A percentile compares a stretch with the other conserved stretches of the same genome.
Evolutionary conservation across 2,329 filamentous ascomycete species (phyloP).

Genomic region (Canariomyces notabilis): DNA sequence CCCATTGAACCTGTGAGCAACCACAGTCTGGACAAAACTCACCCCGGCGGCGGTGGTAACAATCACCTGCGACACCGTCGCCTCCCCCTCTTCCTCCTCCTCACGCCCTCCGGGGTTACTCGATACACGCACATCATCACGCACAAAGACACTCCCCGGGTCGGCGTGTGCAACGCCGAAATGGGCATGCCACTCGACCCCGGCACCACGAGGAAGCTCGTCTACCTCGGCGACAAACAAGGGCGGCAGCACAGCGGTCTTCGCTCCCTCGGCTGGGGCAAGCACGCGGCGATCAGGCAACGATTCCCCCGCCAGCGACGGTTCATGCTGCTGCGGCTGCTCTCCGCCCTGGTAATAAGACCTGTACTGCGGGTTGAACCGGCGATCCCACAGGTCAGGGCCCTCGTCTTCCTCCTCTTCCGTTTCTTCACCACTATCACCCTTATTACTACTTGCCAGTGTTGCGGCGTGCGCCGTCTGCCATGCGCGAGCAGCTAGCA

Average conservation of each 20-base stretch:
- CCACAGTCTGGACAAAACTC: constrained; percentile 20
- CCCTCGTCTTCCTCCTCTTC: constrained; percentile 42
- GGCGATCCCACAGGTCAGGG: constrained; percentile 64
- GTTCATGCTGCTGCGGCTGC: neutral
- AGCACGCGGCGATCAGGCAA: constrained; percentile 48
- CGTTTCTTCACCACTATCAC: constrained; percentile 36
- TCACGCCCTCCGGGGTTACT: neutral
- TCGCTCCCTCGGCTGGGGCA: constrained; percentile 1
- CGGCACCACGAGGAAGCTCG: constrained; percentile 66
- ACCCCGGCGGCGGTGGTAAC: neutral
- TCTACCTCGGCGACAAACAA: constrained; percentile 73
- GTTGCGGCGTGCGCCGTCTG: constrained; percentile 35
- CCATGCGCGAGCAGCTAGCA: constrained; percentile 46
- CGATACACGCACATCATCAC: neutral
- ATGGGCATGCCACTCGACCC: constrained; percentile 79
- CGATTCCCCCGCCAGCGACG: constrained; percentile 23
- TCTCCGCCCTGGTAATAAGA: constrained; percentile 32
- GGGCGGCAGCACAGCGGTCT: constrained; percentile 46
- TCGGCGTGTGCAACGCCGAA: constrained; percentile 47
- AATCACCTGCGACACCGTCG: constrained; percentile 14
- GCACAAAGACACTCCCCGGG: constrained; percentile 9
- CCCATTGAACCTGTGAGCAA: constrained; percentile 7
- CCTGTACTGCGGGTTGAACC: constrained; percentile 51
- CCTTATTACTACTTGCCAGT: constrained; percentile 39
- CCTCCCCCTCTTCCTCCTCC: neutral